phyloP scores from a whole-genome alignment of 1,284 basidiomycete species.

The Porodaedalea pini region DNA sequence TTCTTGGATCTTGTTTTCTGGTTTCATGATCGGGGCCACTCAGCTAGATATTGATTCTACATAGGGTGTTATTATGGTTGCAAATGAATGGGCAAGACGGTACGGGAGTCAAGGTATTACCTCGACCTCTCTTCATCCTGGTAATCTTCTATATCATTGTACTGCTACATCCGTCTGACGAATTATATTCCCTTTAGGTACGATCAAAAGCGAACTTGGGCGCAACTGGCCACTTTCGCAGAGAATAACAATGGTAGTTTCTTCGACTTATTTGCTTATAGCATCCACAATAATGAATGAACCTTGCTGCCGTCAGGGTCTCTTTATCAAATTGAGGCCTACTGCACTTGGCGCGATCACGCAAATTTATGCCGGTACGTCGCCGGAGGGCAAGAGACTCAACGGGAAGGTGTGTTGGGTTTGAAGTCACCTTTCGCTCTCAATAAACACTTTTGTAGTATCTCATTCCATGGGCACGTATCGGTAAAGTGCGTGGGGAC shows the following conservation, averaged over 20 bases:
- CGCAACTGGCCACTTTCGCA: conserved; percentile 17
- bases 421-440: no score
- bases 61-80: conserved; percentile 30
- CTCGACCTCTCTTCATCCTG: conserved; percentile 30
- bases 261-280: conserved; percentile 11
- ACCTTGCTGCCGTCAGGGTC: background rate
- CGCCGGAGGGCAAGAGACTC: conserved; percentile 22
- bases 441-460: conserved; percentile 21
- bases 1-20: background rate
- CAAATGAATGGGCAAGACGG: conserved; percentile 29
- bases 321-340: conserved; percentile 17
- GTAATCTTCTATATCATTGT: conserved; percentile 19
- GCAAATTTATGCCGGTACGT: conserved; percentile 26
- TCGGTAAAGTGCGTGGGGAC: conserved; percentile 20
- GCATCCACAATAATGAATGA: no score
- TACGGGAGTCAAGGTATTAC: conserved; percentile 30
- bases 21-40: background rate
- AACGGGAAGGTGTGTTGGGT: conserved; percentile 23
- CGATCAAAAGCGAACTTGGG: conserved; percentile 12
- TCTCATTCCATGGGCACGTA: conserved; percentile 28
- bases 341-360: conserved; percentile 23
- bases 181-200: conserved; percentile 22
- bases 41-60: background rate
- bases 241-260: conserved; percentile 12
- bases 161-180: background rate